A percentile compares a stretch with the other conserved stretches of the same genome.
Evolutionary conservation across 768 basidiomycete genomes (phyloP).

Genomic region (Suillus bovinus): DNA sequence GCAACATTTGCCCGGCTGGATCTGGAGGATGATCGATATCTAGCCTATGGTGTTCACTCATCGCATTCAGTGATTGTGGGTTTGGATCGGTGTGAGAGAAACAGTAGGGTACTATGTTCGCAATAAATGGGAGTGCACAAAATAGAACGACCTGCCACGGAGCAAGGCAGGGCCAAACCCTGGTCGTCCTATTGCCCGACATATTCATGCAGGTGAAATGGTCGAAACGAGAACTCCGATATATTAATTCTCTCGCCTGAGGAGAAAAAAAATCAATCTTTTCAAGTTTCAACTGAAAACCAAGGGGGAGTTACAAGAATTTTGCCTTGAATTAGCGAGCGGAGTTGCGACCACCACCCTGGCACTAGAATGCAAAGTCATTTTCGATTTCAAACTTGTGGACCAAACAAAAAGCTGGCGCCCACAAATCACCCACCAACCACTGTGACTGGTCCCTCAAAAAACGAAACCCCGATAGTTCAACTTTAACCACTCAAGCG

Average conservation of each 20-base stretch:
- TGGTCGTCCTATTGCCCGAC: not conserved
- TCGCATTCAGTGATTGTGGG: too few species aligned
- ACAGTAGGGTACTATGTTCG: too few species aligned
- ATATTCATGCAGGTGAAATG: not conserved
- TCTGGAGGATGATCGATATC: too few species aligned
- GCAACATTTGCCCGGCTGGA: too few species aligned
- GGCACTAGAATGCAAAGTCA: not conserved
- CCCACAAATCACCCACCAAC: not conserved
- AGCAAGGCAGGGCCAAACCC: too few species aligned
- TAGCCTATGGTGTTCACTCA: too few species aligned
- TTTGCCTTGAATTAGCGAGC: slow-evolving; percentile 2
- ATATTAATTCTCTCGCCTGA: not conserved
- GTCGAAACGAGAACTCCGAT: not conserved
- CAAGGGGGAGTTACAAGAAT: not conserved
- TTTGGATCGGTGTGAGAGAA: too few species aligned
- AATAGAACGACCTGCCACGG: too few species aligned
- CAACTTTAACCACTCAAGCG: not conserved
- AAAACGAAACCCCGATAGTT: not conserved
- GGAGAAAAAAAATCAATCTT: not conserved
- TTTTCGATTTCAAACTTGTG: slow-evolving; percentile 2
- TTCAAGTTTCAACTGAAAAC: not conserved
- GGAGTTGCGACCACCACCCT: slow-evolving; percentile 2
- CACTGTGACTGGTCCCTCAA: not conserved
- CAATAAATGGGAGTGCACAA: too few species aligned
- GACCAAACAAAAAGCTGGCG: not conserved